Conservation (phyloP, 768 basidiomycete species). For the Clathrus columnatus region DNA sequence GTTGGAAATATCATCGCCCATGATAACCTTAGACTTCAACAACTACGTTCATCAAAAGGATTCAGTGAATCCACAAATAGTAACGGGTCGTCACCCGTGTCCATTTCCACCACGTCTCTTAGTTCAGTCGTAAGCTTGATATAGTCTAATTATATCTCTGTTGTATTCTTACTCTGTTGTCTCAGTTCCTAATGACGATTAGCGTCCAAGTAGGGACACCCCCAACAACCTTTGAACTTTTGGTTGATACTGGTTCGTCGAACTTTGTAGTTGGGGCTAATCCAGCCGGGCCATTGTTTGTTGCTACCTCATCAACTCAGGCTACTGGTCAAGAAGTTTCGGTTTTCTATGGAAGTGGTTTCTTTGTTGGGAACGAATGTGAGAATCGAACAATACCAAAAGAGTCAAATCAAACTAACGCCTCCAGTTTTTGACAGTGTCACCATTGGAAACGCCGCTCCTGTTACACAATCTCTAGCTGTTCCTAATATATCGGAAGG, state of each 20-base stretch:
- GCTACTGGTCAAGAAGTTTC: conserved; percentile 41
- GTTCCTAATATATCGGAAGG: conserved; percentile 23
- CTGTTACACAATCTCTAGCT: conserved; percentile 28
- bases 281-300: conserved; percentile 26
- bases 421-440: conserved; percentile 42
- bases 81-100: neutral
- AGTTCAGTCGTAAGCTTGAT: neutral
- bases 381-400: neutral
- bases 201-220: conserved; percentile 45
- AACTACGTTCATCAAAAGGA: neutral
- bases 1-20: neutral
- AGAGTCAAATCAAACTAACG: neutral
- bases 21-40: neutral
- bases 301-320: conserved; percentile 39
- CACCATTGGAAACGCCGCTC: conserved; percentile 36
- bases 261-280: conserved; percentile 64
- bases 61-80: neutral
- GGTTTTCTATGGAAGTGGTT: neutral
- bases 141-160: neutral
- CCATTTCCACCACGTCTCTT: neutral
- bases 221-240: conserved; percentile 38
- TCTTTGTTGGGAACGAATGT: conserved; percentile 8
- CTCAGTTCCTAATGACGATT: conserved; percentile 36
- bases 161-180: neutral
- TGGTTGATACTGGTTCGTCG: conserved; percentile 46